Evolutionary conservation across 768 basidiomycete genomes (phyloP), one percentile per base, ranked within the genome.

Genomic region (Panaeolus cyanescens): DNA sequence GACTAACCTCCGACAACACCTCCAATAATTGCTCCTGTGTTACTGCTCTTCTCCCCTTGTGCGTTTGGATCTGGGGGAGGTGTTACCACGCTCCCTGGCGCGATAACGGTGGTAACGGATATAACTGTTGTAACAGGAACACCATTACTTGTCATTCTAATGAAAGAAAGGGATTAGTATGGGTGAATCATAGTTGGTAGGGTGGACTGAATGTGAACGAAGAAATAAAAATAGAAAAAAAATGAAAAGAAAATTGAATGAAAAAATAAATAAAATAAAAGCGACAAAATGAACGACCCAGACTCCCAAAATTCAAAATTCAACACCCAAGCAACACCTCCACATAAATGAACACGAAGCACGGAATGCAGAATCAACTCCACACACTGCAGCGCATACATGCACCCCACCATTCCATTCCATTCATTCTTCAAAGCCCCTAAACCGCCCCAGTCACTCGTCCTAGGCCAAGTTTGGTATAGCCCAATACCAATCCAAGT

Each of bases 1-100:
- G n/a, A 62, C 66, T 13, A 32, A 70, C 71, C 71, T 65, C 71
- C 71, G 6, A 72, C 66, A 13, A 69, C 71, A 60, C 71, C 71
- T 0, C 71, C 71, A 2, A 69, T 68, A 28, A 72, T 72, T 4
- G 71, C 65, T 8, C 67, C 71, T 3, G 64, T 58, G 36, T 67
- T 65, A 6, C 60, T 53, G 5, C 42, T 59, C 7, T 40, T 56
- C 3, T 63, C 57, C 28, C 55, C 58, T 13, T 36, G 10, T 15
- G 32, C 22, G 3, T 30, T 17, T 1, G 56, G 22, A 3, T 19
- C 12, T 8, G 19, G 15, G 2, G 53, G 17, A 3, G 33, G 37
- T 2, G 34, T 60, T 0, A 66, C 50, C 1, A 60, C 56, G 9
- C 64, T 32, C 3, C 64, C 61, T 9, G 62, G 63, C 1, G 13